Evolutionary conservation across 495 filamentous ascomycete species (phyloP).

Genomic region (Cryomyces minteri): DNA sequence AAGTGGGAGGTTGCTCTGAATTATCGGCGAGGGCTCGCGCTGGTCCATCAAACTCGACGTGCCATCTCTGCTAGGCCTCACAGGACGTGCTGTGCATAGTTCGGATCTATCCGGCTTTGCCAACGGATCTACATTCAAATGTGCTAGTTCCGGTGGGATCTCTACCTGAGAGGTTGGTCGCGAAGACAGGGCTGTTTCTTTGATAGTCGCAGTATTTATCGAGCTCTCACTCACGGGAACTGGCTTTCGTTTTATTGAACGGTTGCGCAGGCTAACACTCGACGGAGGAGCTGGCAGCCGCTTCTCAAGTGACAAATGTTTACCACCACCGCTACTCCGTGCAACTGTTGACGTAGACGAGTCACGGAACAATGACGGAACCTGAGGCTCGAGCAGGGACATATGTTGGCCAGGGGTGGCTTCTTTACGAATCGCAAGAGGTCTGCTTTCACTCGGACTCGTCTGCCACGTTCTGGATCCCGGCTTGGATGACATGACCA

Average conservation of each 20-base stretch:
- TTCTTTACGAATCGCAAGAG: conserved; percentile 46
- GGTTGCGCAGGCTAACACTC: too few relatives aligned
- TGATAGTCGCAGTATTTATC: too few relatives aligned
- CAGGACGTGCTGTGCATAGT: conserved; percentile 11
- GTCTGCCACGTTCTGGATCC: conserved; percentile 38
- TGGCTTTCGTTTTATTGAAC: too few relatives aligned
- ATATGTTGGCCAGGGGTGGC: conserved; percentile 12
- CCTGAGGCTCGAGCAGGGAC: too few relatives aligned
- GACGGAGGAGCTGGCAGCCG: too few relatives aligned
- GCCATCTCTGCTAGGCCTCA: conserved; percentile 63
- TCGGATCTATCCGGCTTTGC: too few relatives aligned
- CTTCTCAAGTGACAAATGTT: too few relatives aligned
- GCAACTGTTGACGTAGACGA: conserved; percentile 16
- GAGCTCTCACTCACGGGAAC: too few relatives aligned
- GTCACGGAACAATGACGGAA: conserved; percentile 45
- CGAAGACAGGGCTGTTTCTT: too few relatives aligned
- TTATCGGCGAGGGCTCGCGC: conserved; percentile 42
- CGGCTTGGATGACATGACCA: conserved; percentile 41
- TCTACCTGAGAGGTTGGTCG: too few relatives aligned
- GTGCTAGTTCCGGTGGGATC: too few relatives aligned
- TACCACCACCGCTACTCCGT: background rate
- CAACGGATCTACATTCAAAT: too few relatives aligned
- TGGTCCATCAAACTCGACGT: conserved; percentile 45
- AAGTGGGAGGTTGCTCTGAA: conserved; percentile 54
- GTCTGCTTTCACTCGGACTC: conserved; percentile 46